Conservation (phyloP, 352 stramenopile species). For the Phytopythium ostracodes region DNA sequence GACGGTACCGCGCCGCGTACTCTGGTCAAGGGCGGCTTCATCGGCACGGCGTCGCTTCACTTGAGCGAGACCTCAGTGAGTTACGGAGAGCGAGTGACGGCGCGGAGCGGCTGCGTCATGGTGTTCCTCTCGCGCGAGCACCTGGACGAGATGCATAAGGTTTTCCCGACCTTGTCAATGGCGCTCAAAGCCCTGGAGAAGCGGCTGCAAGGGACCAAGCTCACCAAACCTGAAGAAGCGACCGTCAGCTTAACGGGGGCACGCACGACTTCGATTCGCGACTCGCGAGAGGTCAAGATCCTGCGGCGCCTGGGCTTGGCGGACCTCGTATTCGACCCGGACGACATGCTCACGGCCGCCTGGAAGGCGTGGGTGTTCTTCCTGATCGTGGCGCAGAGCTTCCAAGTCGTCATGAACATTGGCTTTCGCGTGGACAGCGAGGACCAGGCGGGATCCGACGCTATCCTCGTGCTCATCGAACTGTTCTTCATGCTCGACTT, state of each 20-base stretch:
- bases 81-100: slow-evolving; percentile 51
- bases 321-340: slow-evolving; percentile 38
- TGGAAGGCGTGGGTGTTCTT: slow-evolving; percentile 32
- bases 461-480: slow-evolving; percentile 33
- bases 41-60: slow-evolving; percentile 44
- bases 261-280: not conserved
- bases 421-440: slow-evolving; percentile 17
- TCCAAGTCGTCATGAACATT: slow-evolving; percentile 36
- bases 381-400: slow-evolving; percentile 24
- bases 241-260: slow-evolving; percentile 4
- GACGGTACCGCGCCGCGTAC: slow-evolving; percentile 27
- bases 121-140: slow-evolving; percentile 51
- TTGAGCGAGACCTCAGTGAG: slow-evolving; percentile 50
- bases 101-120: slow-evolving; percentile 53
- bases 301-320: slow-evolving; percentile 27
- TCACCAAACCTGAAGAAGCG: slow-evolving; percentile 23
- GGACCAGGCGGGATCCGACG: slow-evolving; percentile 12
- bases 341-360: slow-evolving; percentile 13
- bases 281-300: slow-evolving; percentile 23
- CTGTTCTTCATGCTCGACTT: slow-evolving; percentile 40
- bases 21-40: slow-evolving; percentile 42
- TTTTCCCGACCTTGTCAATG: slow-evolving; percentile 60
- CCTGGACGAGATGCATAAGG: slow-evolving; percentile 50
- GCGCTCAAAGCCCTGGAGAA: slow-evolving; percentile 54
- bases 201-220: slow-evolving; percentile 39